A percentile compares a stretch with the other conserved stretches of the same genome.
Evolutionary conservation across 176 grass and related monocot species (phyloP).

Genomic region (Lolium perenne): DNA sequence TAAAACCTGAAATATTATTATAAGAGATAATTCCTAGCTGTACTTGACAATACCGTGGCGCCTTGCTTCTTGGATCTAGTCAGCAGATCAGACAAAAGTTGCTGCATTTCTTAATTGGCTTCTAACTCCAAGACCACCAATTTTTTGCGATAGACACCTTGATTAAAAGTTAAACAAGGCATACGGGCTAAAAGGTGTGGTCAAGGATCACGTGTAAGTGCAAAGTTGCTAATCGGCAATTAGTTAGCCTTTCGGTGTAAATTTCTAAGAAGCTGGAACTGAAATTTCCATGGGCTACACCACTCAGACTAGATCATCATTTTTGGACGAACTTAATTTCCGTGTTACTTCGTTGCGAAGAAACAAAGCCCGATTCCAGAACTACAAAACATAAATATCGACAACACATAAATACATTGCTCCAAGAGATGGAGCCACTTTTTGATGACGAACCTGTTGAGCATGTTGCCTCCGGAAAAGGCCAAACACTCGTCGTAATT

Average conservation of each 20-base stretch:
- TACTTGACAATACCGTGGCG: not conserved
- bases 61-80: not conserved
- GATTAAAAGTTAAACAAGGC: not conserved
- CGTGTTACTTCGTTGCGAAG: too few species aligned
- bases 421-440: conserved; percentile 26
- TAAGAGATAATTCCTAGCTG: not conserved
- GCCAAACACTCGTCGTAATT: conserved; percentile 35
- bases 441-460: conserved; percentile 40
- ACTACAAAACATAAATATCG: too few species aligned
- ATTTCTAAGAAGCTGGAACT: not conserved
- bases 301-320: not conserved
- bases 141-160: conserved; percentile 17
- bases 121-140: conserved; percentile 11
- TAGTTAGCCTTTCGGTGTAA: too few species aligned
- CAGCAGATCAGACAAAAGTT: not conserved
- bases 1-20: conserved; percentile 8
- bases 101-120: conserved; percentile 20
- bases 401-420: not conserved
- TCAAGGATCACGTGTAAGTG: not conserved
- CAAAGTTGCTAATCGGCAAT: too few species aligned
- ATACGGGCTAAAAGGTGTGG: not conserved
- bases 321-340: not conserved
- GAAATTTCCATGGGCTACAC: not conserved
- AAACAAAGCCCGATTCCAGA: too few species aligned
- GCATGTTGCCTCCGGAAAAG: conserved; percentile 16